Evolutionary conservation across 768 basidiomycete species (phyloP).

Genomic region (Psilocybe tampanensis): DNA sequence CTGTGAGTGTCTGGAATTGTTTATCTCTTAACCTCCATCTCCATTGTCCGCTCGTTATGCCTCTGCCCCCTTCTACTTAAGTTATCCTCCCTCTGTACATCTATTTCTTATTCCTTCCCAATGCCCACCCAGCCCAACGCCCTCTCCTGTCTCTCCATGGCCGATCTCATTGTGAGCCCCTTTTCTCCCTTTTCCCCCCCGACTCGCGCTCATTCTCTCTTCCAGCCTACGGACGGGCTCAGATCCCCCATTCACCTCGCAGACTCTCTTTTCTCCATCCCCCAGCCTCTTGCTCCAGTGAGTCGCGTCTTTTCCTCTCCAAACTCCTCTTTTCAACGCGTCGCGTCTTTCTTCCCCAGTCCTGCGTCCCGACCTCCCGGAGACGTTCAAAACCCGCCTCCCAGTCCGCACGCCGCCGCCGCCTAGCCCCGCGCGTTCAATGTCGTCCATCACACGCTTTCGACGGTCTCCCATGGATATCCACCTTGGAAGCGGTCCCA

Average conservation of each 20-base stretch:
- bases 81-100: slow-evolving; percentile 12
- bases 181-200: neutral
- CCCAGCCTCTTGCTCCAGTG: slow-evolving; percentile 15
- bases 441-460: slow-evolving; percentile 41
- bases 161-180: slow-evolving; percentile 9
- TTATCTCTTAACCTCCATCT: slow-evolving; percentile 22
- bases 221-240: slow-evolving; percentile 25
- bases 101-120: slow-evolving; percentile 6
- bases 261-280: slow-evolving; percentile 20
- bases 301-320: slow-evolving; percentile 18
- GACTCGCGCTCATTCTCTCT: neutral
- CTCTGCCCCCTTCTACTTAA: slow-evolving; percentile 15
- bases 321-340: slow-evolving; percentile 1
- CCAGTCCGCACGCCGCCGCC: slow-evolving; percentile 30
- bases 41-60: slow-evolving; percentile 45
- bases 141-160: slow-evolving; percentile 13
- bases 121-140: slow-evolving; percentile 10
- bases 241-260: slow-evolving; percentile 30
- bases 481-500: slow-evolving; percentile 52
- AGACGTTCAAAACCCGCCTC: slow-evolving; percentile 34
- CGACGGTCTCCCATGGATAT: slow-evolving; percentile 71
- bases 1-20: no score
- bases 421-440: slow-evolving; percentile 28
- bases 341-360: slow-evolving; percentile 20
- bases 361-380: slow-evolving; percentile 37